Base-by-base conservation (phyloP, 495 filamentous ascomycete genomes). In the Penicillium argentinense region DNA sequence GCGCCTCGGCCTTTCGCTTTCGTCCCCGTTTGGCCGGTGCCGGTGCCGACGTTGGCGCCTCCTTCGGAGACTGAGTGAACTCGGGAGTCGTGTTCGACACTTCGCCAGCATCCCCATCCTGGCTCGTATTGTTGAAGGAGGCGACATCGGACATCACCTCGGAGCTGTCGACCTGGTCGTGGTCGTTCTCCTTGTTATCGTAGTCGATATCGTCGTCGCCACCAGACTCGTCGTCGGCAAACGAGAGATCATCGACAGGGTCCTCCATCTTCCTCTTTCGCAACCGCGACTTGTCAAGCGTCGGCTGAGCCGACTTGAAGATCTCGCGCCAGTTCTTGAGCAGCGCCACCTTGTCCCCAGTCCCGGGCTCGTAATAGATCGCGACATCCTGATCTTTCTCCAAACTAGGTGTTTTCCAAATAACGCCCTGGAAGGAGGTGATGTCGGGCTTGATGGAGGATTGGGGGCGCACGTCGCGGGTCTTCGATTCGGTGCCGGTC, bases 241-340 rank as follows among this genome's bases (percentile, higher is more conserved):
- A 26, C 0, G 37, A 39, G 12, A 18, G 38, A 38, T 39, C 52
- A 11, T 13, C 16, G 27, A 37, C 34, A 9, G 26, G 21, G 18
- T 21, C 44, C 27, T 34, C 28, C n/a, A 14, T 28, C 11, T 30
- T 39, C 24, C 50, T 41, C 37, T 50, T 54, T 9, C 61, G 51
- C 18, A 58, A 34, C 2, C 59, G 52, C 9, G 60, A 55, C 11
- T 60, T 58, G 9, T 61, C 60, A 45, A 66, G 57, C 22, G 62
- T 50, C 2, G 68, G 71, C 43, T 71, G 62, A 2, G 61, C 54
- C 13, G 55, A 54, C 39, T 68, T 67, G 60, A 78, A 76, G 5
- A 74, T 53, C 42, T 79, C 75, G n/a, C 73, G 61, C 76, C 76
- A 79, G 52, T 78, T 69, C 43, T 71, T 66, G 30, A 79, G 56